These are phyloP conservation scores for Paramecium bursaria DNA, from an alignment of 73 alveolate genomes.

Conservation along the genomic window DNA sequence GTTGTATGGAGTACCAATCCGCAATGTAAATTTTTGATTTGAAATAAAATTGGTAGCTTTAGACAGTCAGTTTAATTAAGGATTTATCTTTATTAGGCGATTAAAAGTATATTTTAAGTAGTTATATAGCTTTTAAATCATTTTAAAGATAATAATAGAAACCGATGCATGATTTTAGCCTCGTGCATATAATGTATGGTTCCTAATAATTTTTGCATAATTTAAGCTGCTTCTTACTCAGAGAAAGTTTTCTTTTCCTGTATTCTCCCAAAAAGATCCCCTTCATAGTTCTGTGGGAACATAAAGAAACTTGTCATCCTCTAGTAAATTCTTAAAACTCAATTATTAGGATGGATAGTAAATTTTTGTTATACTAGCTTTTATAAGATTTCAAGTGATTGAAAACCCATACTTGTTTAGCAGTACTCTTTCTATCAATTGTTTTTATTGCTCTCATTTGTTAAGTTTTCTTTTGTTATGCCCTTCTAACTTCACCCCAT, in stretches of 20 bases:
- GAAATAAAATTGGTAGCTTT: too few relatives aligned
- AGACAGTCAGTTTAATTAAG: constrained; percentile 70
- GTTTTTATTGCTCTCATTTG: constrained; percentile 84
- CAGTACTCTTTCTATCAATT: constrained; percentile 84
- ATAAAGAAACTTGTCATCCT: constrained; percentile 71
- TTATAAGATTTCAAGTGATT: constrained; percentile 71
- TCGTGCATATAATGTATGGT: constrained; percentile 85
- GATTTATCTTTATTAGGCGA: too few relatives aligned
- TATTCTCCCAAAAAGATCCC: constrained; percentile 91
- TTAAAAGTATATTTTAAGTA: constrained; percentile 76
- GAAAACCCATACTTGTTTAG: constrained; percentile 71
- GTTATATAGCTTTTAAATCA: constrained; percentile 84
- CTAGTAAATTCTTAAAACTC: constrained; percentile 81
- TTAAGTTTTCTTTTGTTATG: constrained; percentile 54
- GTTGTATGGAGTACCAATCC: constrained; percentile 69
- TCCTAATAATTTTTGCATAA: constrained; percentile 76
- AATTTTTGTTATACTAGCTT: too few relatives aligned
- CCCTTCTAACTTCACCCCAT: constrained; percentile 65
- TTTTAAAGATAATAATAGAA: constrained; percentile 93
- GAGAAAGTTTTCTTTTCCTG: constrained; percentile 79
- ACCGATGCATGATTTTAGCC: constrained; percentile 85
- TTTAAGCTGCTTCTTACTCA: constrained; percentile 85
- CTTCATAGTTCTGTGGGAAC: constrained; percentile 90
- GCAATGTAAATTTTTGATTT: too few relatives aligned
- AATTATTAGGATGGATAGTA: constrained; percentile 88